phyloP scores from a whole-genome alignment of 805 yeast species.

The Wickerhamiella sorbophila region DNA sequence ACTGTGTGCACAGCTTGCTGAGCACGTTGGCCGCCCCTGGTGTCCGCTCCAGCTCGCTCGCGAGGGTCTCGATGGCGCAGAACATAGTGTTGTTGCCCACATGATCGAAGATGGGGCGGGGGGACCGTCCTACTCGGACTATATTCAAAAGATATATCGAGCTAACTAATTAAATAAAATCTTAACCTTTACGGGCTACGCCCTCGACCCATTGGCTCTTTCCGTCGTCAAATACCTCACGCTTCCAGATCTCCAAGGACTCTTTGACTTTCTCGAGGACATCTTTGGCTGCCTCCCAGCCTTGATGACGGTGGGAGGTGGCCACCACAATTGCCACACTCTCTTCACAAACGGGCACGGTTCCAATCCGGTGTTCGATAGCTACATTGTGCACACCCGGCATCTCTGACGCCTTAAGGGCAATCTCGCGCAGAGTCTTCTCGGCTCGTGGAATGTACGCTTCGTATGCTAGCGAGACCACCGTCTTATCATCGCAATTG shows the following conservation, averaged over 20 bases:
- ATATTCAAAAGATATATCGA: constrained; percentile 54
- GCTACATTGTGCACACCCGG: constrained; percentile 27
- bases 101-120: constrained; percentile 59
- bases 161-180: background rate
- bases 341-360: constrained; percentile 35
- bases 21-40: constrained; percentile 27
- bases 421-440: constrained; percentile 27
- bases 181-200: background rate
- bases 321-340: constrained; percentile 34
- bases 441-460: constrained; percentile 33
- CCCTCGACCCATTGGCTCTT: constrained; percentile 30
- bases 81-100: constrained; percentile 39
- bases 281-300: constrained; percentile 34
- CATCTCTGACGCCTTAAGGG: constrained; percentile 21
- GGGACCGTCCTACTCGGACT: constrained; percentile 39
- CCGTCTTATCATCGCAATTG: constrained; percentile 30
- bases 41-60: constrained; percentile 47
- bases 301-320: constrained; percentile 34
- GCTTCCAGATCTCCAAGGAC: constrained; percentile 38
- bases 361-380: constrained; percentile 34
- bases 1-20: constrained; percentile 42
- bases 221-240: constrained; percentile 33
- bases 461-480: constrained; percentile 32
- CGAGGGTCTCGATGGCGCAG: constrained; percentile 48
- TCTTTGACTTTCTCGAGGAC: constrained; percentile 33